Evolutionary conservation across 768 basidiomycete genomes (phyloP).

Genomic region (Nevesoporus exiguus): DNA sequence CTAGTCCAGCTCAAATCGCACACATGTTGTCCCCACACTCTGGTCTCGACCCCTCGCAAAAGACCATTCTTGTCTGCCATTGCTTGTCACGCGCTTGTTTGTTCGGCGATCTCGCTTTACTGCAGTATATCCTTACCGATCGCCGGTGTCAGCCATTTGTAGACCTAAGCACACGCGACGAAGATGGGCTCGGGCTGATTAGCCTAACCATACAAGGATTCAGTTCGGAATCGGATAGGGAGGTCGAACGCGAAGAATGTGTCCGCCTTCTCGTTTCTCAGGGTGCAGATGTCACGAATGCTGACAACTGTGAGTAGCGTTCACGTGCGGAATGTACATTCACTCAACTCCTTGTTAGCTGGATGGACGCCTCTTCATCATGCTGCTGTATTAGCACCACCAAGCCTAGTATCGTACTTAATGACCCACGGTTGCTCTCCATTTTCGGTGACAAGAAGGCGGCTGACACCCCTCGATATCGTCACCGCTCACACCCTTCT

Average conservation of each 20-base stretch:
- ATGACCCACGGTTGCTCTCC: conserved; percentile 91
- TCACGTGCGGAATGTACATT: background rate
- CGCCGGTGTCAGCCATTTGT: conserved; percentile 60
- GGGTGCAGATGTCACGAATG: conserved; percentile 60
- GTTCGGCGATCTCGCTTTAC: conserved; percentile 70
- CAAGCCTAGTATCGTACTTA: conserved; percentile 87
- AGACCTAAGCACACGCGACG: conserved; percentile 71
- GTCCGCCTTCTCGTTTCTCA: conserved; percentile 75
- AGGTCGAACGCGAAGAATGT: conserved; percentile 89
- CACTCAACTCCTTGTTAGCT: conserved; percentile 41
- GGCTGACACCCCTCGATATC: conserved; percentile 85
- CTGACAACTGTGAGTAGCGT: conserved; percentile 57
- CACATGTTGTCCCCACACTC: conserved; percentile 63
- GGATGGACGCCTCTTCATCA: conserved; percentile 97
- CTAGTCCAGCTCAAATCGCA: conserved; percentile 58
- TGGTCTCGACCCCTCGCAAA: conserved; percentile 65
- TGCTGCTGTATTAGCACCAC: conserved; percentile 83
- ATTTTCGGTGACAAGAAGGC: conserved; percentile 69
- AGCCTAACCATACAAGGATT: conserved; percentile 79
- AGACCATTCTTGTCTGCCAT: conserved; percentile 66
- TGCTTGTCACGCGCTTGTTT: conserved; percentile 71
- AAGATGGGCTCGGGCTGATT: conserved; percentile 81
- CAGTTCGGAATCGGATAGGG: conserved; percentile 74
- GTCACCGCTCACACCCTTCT: conserved; percentile 79
- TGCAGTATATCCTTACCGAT: conserved; percentile 71